These are phyloP conservation scores for Phytophthora brassicae DNA, from an alignment of 352 stramenopile species.

Conservation along the genomic window DNA sequence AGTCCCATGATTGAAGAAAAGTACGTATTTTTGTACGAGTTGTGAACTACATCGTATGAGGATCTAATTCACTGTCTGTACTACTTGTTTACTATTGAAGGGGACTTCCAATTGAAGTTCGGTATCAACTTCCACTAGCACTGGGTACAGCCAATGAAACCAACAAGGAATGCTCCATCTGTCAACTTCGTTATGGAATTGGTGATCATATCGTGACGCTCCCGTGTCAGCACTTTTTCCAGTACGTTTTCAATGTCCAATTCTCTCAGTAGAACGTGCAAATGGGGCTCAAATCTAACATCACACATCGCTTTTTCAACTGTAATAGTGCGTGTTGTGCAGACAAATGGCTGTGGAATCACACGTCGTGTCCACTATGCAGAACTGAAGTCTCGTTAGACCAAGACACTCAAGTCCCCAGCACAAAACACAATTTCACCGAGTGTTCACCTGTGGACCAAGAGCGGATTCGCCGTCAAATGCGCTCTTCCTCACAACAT, in stretches of 20 bases:
- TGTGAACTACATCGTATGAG: neutral
- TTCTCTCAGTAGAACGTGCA: no score
- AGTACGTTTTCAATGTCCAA: conserved; percentile 46
- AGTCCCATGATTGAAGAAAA: conserved; percentile 80
- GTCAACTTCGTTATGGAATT: conserved; percentile 80
- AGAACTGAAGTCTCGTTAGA: conserved; percentile 75
- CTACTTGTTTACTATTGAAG: conserved; percentile 26
- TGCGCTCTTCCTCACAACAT: conserved; percentile 69
- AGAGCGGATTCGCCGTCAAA: conserved; percentile 70
- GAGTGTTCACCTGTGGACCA: conserved; percentile 72
- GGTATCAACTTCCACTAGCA: conserved; percentile 78
- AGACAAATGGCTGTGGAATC: conserved; percentile 86
- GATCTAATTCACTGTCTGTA: conserved; percentile 7
- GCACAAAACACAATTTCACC: conserved; percentile 75
- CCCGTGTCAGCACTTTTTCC: conserved; percentile 86
- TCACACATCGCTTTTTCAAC: neutral
- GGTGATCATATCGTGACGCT: conserved; percentile 84
- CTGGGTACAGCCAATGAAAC: conserved; percentile 80
- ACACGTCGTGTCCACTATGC: conserved; percentile 84
- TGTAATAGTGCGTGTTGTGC: conserved; percentile 68
- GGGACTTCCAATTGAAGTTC: conserved; percentile 75
- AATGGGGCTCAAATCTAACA: conserved; percentile 5
- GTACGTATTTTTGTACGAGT: conserved; percentile 25
- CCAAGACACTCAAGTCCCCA: conserved; percentile 35
- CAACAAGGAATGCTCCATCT: conserved; percentile 87